Percentiles rank a stretch among this genome's conserved stretches.
phyloP scores from a whole-genome alignment of 1,284 basidiomycete genomes.

The Pisolithus thermaeus region DNA sequence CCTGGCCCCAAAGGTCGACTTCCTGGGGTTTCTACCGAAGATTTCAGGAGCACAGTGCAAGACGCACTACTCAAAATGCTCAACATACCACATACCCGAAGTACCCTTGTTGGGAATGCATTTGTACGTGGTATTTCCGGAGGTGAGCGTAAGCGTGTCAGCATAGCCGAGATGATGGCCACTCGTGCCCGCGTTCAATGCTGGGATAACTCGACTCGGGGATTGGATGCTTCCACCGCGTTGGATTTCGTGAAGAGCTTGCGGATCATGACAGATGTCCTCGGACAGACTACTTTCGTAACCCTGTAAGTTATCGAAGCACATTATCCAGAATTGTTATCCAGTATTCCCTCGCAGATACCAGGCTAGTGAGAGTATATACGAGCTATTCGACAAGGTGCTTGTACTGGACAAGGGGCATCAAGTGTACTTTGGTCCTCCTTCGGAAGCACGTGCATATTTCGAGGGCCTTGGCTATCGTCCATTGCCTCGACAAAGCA shows the following conservation, averaged over 20 bases:
- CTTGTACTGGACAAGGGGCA: constrained; percentile 77
- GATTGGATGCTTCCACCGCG: constrained; percentile 84
- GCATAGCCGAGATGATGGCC: constrained; percentile 83
- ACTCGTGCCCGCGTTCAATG: constrained; percentile 72
- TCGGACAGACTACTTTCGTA: constrained; percentile 73
- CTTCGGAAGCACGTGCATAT: constrained; percentile 67
- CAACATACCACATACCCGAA: constrained; percentile 69
- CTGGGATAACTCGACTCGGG: constrained; percentile 82
- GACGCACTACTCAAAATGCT: constrained; percentile 70
- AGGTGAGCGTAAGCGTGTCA: constrained; percentile 83
- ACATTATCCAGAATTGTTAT: constrained; percentile 9
- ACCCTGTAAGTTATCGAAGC: constrained; percentile 49
- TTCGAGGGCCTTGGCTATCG: constrained; percentile 78
- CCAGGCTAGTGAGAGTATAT: constrained; percentile 76
- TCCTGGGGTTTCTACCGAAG: constrained; percentile 54
- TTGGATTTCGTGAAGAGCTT: constrained; percentile 73
- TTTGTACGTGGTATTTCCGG: constrained; percentile 84
- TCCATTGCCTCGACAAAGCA: constrained; percentile 68
- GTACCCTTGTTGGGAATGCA: constrained; percentile 81
- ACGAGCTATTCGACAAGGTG: constrained; percentile 78
- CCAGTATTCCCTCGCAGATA: constrained; percentile 42
- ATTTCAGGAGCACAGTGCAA: constrained; percentile 53
- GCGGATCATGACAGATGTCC: constrained; percentile 72
- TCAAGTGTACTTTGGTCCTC: constrained; percentile 79
- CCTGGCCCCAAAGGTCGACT: constrained; percentile 69